Evolutionary conservation across 2,329 filamentous ascomycete genomes (phyloP), one percentile per base, ranked within the genome.

Genomic region (Leptographium procerum): DNA sequence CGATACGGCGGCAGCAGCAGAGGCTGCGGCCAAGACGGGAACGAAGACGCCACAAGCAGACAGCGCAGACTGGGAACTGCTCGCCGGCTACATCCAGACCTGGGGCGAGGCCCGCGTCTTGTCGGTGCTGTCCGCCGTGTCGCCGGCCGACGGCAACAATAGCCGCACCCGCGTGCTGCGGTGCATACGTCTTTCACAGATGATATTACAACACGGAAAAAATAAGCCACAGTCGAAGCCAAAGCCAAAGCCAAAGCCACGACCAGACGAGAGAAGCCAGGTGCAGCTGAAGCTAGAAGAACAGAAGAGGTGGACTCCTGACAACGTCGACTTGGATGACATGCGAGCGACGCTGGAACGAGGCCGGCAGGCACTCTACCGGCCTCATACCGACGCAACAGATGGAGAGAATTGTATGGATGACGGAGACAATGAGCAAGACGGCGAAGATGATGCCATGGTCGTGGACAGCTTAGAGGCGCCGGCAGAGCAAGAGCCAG

Each of bases 101-200:
- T 71, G 68, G 66, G 67, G 69, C 43, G 63, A 66, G 22, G 56
- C 54, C 3, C 40, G 29, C 19, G 57, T 62, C 4, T 47, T 62
- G 33, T 31, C 59, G 2, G 60, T 24, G 4, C 40, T 63, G 11
- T 57, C 57, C 2, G 53, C 13, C 26, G 22, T 62, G 1, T 36
- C 36, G 13, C 33, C 51, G 4, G 50, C 53, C 29, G 56, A 50
- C 70, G 26, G 34, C 40, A 7, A n/a, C 34, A 24, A 19, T 16
- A 47, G 53, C 24, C 53, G 3, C 24, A 19, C 26, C 8, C 53
- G 53, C 13, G 26, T 45, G 28, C 59, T 68, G 24, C 65, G 66
- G 45, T 68, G 68, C 28, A 59, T 67, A 52, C 66, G 57, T 63
- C 66, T 61, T 62, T 65, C 64, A 57, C 67, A 61, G 58, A 22